Base-by-base conservation (phyloP, 1,284 basidiomycete species). In the Pseudozyma sp. region DNA sequence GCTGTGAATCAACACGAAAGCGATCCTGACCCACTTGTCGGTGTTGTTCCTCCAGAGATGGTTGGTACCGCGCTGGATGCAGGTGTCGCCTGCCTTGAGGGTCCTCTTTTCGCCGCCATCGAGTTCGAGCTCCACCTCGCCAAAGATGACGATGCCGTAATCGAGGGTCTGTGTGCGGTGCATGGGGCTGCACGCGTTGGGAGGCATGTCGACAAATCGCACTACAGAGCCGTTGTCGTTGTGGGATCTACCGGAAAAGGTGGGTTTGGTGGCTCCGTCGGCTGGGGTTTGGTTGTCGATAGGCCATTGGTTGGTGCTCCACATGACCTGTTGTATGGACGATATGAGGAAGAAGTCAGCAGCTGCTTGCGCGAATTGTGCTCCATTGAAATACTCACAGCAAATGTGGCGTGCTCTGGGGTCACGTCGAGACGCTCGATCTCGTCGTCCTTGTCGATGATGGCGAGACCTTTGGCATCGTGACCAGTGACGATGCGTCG, bases 71-170 rank as follows among this genome's bases (percentile, higher is more conserved):
- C 67, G 33, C 39, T 69, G 67, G 19, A 69, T 43, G 55, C 53
- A 57, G 0, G 57, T 58, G n/a, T 71, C 68, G n/a, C 55, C 47
- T 7, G 54, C 48, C 5, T 24, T 43, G 5, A 71, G 30, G 7
- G 40, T 56, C 13, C 35, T 44, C 50, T 60, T 57, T 5, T 65
- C 62, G 8, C 68, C 68, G 6, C 39, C 43, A 39, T 71, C 63
- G n/a, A 71, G 54, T 16, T 67, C 52, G 30, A 65, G 54, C 37
- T 71, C 68, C 7, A 71, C 53, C 33, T 67, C 53, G 19, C 68
- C 68, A 42, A 59, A 71, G 9, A 71, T 46, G 24, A 71, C 68
- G 16, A 71, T 67, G 13, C 68, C 68, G 42, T 71, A 71, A 31
- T 71, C 68, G 24, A 71, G 53, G n/a, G 63, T 61, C 24, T 71